phyloP scores from a whole-genome alignment of 352 stramenopile species.

The Globisporangium abappressorium region DNA sequence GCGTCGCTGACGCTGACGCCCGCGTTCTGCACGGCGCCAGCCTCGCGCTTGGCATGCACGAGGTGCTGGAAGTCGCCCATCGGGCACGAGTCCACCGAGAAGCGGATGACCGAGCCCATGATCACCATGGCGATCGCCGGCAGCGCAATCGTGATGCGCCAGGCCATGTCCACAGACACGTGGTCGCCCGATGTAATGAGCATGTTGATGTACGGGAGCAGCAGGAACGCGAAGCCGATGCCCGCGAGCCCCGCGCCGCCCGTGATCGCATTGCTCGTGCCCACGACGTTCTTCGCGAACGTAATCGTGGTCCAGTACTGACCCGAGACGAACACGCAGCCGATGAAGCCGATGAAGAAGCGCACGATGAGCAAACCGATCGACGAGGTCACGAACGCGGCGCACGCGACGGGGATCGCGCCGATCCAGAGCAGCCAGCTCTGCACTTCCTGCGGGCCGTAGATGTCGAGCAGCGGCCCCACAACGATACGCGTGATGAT shows the following conservation, averaged over 20 bases:
- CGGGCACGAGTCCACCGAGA: slow-evolving; percentile 85
- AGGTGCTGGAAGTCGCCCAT: slow-evolving; percentile 92
- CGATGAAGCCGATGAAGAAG: slow-evolving; percentile 94
- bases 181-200: slow-evolving; percentile 61
- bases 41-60: slow-evolving; percentile 50
- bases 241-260: slow-evolving; percentile 92
- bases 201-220: slow-evolving; percentile 88
- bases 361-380: slow-evolving; percentile 79
- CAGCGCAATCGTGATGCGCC: slow-evolving; percentile 90
- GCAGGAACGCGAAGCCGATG: slow-evolving; percentile 87
- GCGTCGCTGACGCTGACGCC: slow-evolving; percentile 7
- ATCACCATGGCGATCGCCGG: slow-evolving; percentile 86
- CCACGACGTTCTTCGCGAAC: slow-evolving; percentile 93
- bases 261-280: slow-evolving; percentile 91
- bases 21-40: slow-evolving; percentile 30
- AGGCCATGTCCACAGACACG: slow-evolving; percentile 81
- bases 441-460: slow-evolving; percentile 85
- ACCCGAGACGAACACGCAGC: slow-evolving; percentile 92
- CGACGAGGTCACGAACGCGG: slow-evolving; percentile 84
- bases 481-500: slow-evolving; percentile 92
- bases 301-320: slow-evolving; percentile 95
- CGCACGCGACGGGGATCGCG: slow-evolving; percentile 83
- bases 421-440: slow-evolving; percentile 76
- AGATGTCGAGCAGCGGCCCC: slow-evolving; percentile 92
- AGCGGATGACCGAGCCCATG: slow-evolving; percentile 68